phyloP scores from a whole-genome alignment of 2,329 filamentous ascomycete genomes.

The Pyrenochaeta sp. region DNA sequence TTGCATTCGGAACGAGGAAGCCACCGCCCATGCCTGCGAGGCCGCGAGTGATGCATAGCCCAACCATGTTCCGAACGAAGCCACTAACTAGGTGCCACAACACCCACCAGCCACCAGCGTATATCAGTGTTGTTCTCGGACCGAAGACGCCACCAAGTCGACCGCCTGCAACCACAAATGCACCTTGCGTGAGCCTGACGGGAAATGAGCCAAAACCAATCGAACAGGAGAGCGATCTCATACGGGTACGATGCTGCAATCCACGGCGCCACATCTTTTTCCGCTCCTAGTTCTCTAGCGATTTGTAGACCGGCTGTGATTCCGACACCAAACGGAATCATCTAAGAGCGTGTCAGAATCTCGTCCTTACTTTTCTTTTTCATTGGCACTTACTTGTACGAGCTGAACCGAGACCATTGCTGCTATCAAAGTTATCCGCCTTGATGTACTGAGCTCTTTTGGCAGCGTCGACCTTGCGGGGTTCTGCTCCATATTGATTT shows the following conservation, averaged over 20 bases:
- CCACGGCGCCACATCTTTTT: background rate
- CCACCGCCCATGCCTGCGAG: slow-evolving; percentile 62
- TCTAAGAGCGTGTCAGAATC: slow-evolving; percentile 3
- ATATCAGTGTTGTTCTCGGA: slow-evolving; percentile 56
- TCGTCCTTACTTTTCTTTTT: too few species aligned
- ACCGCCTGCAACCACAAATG: slow-evolving; percentile 66
- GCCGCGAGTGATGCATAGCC: slow-evolving; percentile 32
- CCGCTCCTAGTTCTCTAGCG: slow-evolving; percentile 1
- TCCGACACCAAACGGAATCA: slow-evolving; percentile 11
- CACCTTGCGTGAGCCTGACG: slow-evolving; percentile 57
- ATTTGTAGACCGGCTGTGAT: slow-evolving; percentile 5
- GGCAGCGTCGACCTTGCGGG: too few species aligned
- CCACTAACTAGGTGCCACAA: background rate
- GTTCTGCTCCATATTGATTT: too few species aligned
- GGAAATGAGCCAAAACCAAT: background rate
- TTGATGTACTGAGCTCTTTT: too few species aligned
- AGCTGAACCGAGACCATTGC: too few species aligned
- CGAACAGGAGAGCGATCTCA: background rate
- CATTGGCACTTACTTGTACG: too few species aligned
- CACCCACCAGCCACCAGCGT: background rate
- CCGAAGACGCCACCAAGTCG: slow-evolving; percentile 67
- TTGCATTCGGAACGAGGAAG: slow-evolving; percentile 62
- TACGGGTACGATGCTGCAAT: slow-evolving; percentile 11
- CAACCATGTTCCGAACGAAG: slow-evolving; percentile 1
- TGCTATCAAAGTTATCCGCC: too few species aligned